Percentiles rank a stretch among this genome's conserved stretches.
phyloP scores from a whole-genome alignment of 164 flowering plant genomes.

The Liquidambar formosana region DNA sequence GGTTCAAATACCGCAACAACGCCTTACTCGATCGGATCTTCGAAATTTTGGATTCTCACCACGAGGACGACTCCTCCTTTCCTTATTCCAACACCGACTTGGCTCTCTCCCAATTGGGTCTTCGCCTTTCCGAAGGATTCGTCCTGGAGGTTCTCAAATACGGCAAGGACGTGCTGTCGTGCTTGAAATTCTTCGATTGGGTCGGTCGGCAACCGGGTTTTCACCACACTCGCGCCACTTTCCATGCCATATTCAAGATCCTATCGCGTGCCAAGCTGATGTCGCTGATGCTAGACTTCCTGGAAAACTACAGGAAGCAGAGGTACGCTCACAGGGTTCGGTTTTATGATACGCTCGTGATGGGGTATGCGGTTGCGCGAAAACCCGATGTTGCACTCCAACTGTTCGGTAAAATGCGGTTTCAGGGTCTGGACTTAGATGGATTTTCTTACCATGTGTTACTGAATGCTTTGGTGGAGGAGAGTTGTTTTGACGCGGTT shows the following conservation, averaged over 20 bases:
- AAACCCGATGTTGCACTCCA: constrained; percentile 65
- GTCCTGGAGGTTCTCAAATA: constrained; percentile 50
- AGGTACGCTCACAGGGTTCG: constrained; percentile 23
- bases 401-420: constrained; percentile 76
- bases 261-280: constrained; percentile 44
- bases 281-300: constrained; percentile 55
- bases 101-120: constrained; percentile 39
- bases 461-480: constrained; percentile 71
- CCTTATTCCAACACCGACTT: constrained; percentile 23
- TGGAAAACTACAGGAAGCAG: constrained; percentile 24
- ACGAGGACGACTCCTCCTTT: constrained; percentile 8
- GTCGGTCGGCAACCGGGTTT: constrained; percentile 71
- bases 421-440: constrained; percentile 68
- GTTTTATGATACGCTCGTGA: constrained; percentile 56
- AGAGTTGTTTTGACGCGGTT: constrained; percentile 43
- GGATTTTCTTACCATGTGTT: constrained; percentile 63
- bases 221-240: constrained; percentile 63
- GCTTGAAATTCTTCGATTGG: constrained; percentile 91
- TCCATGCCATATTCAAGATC: constrained; percentile 65
- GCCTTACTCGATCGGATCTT: constrained; percentile 38
- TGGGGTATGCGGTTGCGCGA: constrained; percentile 83
- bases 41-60: constrained; percentile 26
- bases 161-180: constrained; percentile 49
- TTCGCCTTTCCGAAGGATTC: constrained; percentile 43
- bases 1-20: constrained; percentile 43